Evolutionary conservation across 768 basidiomycete genomes (phyloP), one percentile per base, ranked within the genome.

Genomic region (Boletellus sp.): DNA sequence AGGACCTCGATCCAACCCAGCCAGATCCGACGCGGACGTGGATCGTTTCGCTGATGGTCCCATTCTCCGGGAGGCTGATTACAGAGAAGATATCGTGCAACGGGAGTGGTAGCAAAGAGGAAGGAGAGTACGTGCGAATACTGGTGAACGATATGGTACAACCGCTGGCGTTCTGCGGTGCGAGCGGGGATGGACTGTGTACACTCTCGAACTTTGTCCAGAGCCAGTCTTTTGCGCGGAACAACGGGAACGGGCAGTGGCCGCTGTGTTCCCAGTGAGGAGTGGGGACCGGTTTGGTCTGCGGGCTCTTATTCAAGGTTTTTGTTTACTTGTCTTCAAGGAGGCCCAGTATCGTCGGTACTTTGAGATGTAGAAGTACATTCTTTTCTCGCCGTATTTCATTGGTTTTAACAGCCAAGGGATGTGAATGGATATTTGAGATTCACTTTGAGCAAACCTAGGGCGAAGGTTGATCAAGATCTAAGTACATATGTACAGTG

Each of bases 141-240:
- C 68, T 92, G 24, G 81, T 92, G 50, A 87, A 89, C 54, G 85
- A 90, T 57, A 82, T 75, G 7, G 52, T 86, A 36, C 81, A 84
- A 60, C 77, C 79, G 0, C 60, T 85, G 39, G 70, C 69, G 40
- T 83, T 87, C 59, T 87, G 84, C 54, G 74, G 72, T 10, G 79
- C 73, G 56, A 63, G 52, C 34, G 50, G 62, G 40, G 59, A 81
- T 42, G 81, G 85, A 15, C 39, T 92, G 43, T 93, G 90, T 62
- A 62, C 70, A 43, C 64, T 93, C 34, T 69, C 74, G 6, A 68
- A 69, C 5, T 93, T 93, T 56, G 78, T 91, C 32, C 66, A 74
- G 47, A 87, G 84, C 63, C 89, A 90, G 69, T 48, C 52, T 8
- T 93, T 85, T 61, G 78, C 88, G 10, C 71, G 78, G 54, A 74